phyloP scores from a whole-genome alignment of 768 basidiomycete genomes.

The Xerocomus potaroensis region DNA sequence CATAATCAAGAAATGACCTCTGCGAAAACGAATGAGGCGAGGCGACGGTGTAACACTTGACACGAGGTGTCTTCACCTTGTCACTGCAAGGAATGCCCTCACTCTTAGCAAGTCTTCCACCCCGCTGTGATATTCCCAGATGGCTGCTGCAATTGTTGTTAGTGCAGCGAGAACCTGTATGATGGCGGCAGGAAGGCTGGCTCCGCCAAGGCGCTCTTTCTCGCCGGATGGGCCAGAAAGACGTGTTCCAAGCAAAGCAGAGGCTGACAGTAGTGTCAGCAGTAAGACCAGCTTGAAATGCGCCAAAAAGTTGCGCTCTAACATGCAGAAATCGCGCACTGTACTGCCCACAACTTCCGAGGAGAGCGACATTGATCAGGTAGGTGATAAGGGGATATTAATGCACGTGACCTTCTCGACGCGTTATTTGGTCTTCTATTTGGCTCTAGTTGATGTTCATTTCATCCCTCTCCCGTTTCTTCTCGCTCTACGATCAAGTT shows the following conservation, averaged over 20 bases:
- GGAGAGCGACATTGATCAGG: constrained; percentile 19
- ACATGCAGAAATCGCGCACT: constrained; percentile 75
- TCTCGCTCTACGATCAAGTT: constrained; percentile 13
- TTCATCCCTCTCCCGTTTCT: too few species aligned
- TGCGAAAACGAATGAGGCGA: constrained; percentile 22
- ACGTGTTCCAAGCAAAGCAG: constrained; percentile 57
- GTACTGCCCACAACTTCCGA: constrained; percentile 51
- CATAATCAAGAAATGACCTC: constrained; percentile 52
- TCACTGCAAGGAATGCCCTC: constrained; percentile 55
- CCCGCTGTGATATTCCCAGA: constrained; percentile 64
- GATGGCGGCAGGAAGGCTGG: constrained; percentile 46
- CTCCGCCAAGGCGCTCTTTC: constrained; percentile 22
- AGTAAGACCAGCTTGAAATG: constrained; percentile 65
- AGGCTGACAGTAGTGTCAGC: constrained; percentile 58
- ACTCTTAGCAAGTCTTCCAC: constrained; percentile 52
- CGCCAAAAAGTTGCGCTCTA: constrained; percentile 70
- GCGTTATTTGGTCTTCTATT: constrained; percentile 38
- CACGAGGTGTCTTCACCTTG: constrained; percentile 41
- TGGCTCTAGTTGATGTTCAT: constrained; percentile 36
- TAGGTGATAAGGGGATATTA: too few species aligned
- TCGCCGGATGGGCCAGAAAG: constrained; percentile 40
- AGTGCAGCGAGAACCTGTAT: constrained; percentile 53
- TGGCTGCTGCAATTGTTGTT: constrained; percentile 49
- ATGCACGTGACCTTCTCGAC: constrained; percentile 18
- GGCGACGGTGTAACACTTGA: neutral